Base-by-base conservation (phyloP, 2,329 filamentous ascomycete genomes). In the Fulvia fulva region DNA sequence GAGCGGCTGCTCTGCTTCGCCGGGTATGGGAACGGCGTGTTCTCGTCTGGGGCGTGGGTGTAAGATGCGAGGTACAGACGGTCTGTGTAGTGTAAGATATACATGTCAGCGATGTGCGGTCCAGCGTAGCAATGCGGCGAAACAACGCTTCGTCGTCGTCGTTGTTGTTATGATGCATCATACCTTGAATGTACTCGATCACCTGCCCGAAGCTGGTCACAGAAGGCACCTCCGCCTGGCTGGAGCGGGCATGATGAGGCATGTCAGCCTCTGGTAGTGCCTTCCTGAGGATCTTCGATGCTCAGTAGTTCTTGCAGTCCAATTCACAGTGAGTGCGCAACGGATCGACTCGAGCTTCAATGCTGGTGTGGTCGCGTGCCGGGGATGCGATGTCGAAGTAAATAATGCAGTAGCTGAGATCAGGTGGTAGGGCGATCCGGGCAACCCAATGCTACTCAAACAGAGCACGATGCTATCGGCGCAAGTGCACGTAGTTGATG, bases 171-270 rank as follows among this genome's bases (percentile, higher is more conserved):
- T 22, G 51, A 16, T n/a, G 23, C 5, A 9, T 43, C 84, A 70
- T 81, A 96, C 91, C 90, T 80, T 91, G 89, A 70, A 97, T 96
- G 76, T 96, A 97, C 80, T 97, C 92, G 73, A 97, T 92, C 68
- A 96, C 86, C 79, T 96, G 90, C 63, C 90, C 91, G 78, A 90
- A 84, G 76, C 86, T 89, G 73, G 71, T 77, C 57, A 69, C 61
- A 57, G 68, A 65, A 57, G 70, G 62, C 60, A 69, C 63, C 62
- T 71, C 67, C 51, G 65, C 64, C 32, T 61, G 60, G 62, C 62
- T 65, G 57, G 57, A 56, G 60, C 64, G 63, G 47, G 65, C 58
- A 43, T 63, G 61, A 52, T 67, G 67, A 67, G 70, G 70, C 70
- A 73, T 73, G 5, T 23, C 44, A 32, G 50, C 55, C 55, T 57